Evolutionary conservation across 257 asterid genomes (phyloP), one percentile per base, ranked within the genome.

Genomic region (Agastache rugosa): DNA sequence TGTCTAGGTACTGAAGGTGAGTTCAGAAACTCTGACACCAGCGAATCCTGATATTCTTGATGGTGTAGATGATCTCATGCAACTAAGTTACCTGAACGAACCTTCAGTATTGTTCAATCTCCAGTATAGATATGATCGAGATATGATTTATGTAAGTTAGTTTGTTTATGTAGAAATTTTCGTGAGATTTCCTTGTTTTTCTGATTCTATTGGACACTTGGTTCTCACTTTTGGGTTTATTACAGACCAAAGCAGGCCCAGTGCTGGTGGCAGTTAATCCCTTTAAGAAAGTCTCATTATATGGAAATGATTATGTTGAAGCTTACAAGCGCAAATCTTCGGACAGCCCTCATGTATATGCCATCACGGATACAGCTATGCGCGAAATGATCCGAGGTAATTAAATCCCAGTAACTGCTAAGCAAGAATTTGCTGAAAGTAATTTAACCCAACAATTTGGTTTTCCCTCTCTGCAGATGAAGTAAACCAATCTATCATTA

Each of bases 191-290:
- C 34, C 71, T 55, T 59, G 55, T 74, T 85, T 66, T 31, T 63
- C 64, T 45, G 69, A 48, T 71, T 73, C 62, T 54, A 14, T 45
- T 65, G 63, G 45, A 76, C 56, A 53, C 51, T 53, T 78, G 76
- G 55, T 70, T 74, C 69, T 72, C 76, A 31, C 74, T 55, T 72
- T 69, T 63, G 68, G 74, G 61, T 76, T 71, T n/a, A 71, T 79
- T 87, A 69, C 83, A 95, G 99, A 92, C 98, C 72, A 95, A 92
- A 89, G 99, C 99, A 61, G 99, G 99, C 56, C 99, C 99, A 54
- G 96, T 95, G 67, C 83, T 95, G 81, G 97, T 95, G 72, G 99
- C 99, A 16, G 72, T 95, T 76, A 95, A 95, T 82, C 99, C 99
- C 73, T 92, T 92, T 55, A 95, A 92, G 89, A 86, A 88, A 80